These are phyloP conservation scores for Xylaria polymorpha DNA, from an alignment of 2,329 filamentous ascomycete genomes.

Conservation along the genomic window DNA sequence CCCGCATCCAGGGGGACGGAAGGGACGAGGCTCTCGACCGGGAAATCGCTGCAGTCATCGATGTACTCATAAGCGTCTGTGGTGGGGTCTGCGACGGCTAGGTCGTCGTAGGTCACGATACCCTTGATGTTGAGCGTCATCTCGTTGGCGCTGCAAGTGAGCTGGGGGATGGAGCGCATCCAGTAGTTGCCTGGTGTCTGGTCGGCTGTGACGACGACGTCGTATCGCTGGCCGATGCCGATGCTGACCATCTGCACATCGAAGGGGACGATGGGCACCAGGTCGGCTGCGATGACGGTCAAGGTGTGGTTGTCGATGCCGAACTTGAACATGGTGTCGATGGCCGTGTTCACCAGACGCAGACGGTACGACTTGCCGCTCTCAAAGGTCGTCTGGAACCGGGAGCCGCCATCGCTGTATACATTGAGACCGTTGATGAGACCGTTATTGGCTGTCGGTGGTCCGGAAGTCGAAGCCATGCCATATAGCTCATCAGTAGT, in stretches of 20 bases:
- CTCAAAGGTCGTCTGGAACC: slow-evolving; percentile 54
- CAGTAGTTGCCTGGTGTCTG: slow-evolving; percentile 57
- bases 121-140: slow-evolving; percentile 59
- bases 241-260: slow-evolving; percentile 56
- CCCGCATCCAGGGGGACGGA: slow-evolving; percentile 52
- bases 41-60: slow-evolving; percentile 54
- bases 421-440: slow-evolving; percentile 52
- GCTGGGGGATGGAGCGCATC: slow-evolving; percentile 60
- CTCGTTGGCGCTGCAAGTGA: slow-evolving; percentile 55
- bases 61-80: slow-evolving; percentile 29
- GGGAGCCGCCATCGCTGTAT: slow-evolving; percentile 51
- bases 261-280: slow-evolving; percentile 69
- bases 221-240: slow-evolving; percentile 55
- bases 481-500: slow-evolving; percentile 54
- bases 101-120: slow-evolving; percentile 58
- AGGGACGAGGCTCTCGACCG: slow-evolving; percentile 51
- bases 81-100: slow-evolving; percentile 37
- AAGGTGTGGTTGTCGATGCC: slow-evolving; percentile 67
- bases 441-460: slow-evolving; percentile 57
- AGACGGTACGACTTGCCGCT: slow-evolving; percentile 59
- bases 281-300: slow-evolving; percentile 67
- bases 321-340: slow-evolving; percentile 61
- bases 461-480: slow-evolving; percentile 44
- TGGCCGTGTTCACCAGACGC: slow-evolving; percentile 60
- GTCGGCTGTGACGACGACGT: slow-evolving; percentile 60